phyloP scores from a whole-genome alignment of 306 rosid genomes.

The Cucurbita maxima region DNA sequence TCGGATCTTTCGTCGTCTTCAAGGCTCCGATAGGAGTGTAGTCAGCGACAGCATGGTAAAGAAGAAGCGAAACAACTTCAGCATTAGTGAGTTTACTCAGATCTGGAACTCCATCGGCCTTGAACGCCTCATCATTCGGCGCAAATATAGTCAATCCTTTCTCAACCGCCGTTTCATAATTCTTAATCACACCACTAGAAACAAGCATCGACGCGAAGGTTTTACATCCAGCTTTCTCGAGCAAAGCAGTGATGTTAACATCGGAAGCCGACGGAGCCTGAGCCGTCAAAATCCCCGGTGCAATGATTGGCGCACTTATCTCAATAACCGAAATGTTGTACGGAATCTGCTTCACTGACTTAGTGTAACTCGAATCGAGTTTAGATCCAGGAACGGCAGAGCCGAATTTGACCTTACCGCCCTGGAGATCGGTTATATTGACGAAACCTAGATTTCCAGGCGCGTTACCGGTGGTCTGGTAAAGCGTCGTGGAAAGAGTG shows the following conservation, averaged over 20 bases:
- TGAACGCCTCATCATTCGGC: conserved; percentile 78
- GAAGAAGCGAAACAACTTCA: conserved; percentile 53
- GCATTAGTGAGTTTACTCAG: conserved; percentile 71
- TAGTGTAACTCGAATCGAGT: conserved; percentile 64
- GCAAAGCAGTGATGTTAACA: conserved; percentile 48
- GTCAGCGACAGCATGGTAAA: conserved; percentile 44
- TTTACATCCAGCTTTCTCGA: conserved; percentile 71
- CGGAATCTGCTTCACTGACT: conserved; percentile 63
- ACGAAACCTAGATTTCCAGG: conserved; percentile 63
- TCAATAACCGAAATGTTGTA: conserved; percentile 75
- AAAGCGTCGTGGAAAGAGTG: conserved; percentile 63
- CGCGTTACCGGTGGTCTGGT: conserved; percentile 80
- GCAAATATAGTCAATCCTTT: conserved; percentile 80
- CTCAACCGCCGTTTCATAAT: conserved; percentile 32
- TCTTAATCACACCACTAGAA: conserved; percentile 54
- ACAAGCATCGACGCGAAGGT: conserved; percentile 43
- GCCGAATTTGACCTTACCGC: conserved; percentile 84
- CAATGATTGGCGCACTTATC: conserved; percentile 53
- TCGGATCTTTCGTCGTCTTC: conserved; percentile 41
- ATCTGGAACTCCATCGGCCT: conserved; percentile 63
- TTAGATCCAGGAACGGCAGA: conserved; percentile 82
- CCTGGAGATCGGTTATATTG: conserved; percentile 72
- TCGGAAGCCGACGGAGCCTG: conserved; percentile 56
- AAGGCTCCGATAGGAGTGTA: conserved; percentile 63
- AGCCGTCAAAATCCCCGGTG: conserved; percentile 70